phyloP scores from a whole-genome alignment of 352 stramenopile species.

The Phytopythium cucurbitacearum region DNA sequence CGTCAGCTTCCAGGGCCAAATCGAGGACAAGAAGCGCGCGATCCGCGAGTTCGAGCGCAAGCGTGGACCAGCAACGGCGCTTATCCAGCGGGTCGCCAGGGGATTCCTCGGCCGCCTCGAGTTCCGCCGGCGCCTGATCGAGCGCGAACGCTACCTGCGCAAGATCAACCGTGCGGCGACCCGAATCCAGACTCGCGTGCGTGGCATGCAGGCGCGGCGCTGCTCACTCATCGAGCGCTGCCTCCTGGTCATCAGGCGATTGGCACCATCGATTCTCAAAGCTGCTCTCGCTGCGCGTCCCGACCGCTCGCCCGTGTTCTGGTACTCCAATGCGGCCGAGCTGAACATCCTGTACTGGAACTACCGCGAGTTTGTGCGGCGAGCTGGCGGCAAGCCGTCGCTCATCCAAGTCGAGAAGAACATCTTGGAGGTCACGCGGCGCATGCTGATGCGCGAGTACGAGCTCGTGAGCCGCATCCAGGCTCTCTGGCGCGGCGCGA shows the following conservation, averaged over 20 bases:
- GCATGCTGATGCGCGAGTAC: constrained; percentile 62
- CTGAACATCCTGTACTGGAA: constrained; percentile 64
- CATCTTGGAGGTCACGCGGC: constrained; percentile 58
- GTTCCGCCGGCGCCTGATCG: constrained; percentile 39
- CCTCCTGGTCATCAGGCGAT: constrained; percentile 45
- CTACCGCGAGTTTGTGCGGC: constrained; percentile 74
- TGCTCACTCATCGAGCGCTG: constrained; percentile 64
- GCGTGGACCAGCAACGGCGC: constrained; percentile 37
- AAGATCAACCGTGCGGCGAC: constrained; percentile 48
- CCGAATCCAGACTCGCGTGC: constrained; percentile 52
- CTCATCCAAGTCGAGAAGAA: constrained; percentile 75
- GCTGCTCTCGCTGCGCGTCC: constrained; percentile 26
- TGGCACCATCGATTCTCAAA: constrained; percentile 48
- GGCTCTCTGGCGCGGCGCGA: constrained; percentile 50
- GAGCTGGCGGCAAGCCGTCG: constrained; percentile 45
- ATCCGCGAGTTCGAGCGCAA: constrained; percentile 66
- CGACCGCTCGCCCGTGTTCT: constrained; percentile 59
- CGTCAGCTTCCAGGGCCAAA: constrained; percentile 75
- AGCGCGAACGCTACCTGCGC: constrained; percentile 40
- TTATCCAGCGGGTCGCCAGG: constrained; percentile 59
- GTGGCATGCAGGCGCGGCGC: constrained; percentile 54
- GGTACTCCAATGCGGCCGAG: constrained; percentile 66
- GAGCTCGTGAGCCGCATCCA: constrained; percentile 72
- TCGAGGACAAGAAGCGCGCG: constrained; percentile 51
- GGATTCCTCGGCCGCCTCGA: constrained; percentile 58